A percentile compares a stretch with the other conserved stretches of the same genome.
These are phyloP conservation scores for Paradendryphiella salina DNA, from an alignment of 2,329 filamentous ascomycete species.

Conservation along the genomic window DNA sequence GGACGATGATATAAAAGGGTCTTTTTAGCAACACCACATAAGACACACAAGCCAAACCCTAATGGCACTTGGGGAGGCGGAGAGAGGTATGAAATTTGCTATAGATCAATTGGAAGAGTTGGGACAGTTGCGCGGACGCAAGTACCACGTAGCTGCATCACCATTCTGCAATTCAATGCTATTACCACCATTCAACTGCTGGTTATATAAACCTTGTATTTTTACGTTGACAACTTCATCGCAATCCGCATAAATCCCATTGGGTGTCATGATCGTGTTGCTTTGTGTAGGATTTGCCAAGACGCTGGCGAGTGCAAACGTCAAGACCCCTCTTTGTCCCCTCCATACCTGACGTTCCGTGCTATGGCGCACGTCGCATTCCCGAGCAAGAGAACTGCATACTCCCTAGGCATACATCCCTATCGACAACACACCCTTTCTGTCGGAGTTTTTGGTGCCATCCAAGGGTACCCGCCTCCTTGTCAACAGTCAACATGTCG, in stretches of 20 bases:
- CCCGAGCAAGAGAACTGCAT: no score
- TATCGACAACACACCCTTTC: no score
- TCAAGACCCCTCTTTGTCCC: background rate
- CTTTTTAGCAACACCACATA: constrained; percentile 6
- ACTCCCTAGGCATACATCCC: no score
- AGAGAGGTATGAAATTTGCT: background rate
- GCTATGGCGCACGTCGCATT: no score
- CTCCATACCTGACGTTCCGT: background rate
- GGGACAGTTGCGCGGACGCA: constrained; percentile 14
- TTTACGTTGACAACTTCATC: no score
- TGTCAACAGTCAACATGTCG: background rate
- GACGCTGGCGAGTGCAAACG: background rate
- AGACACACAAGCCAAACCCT: constrained; percentile 6
- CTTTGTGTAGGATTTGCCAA: background rate
- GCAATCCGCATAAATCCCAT: no score
- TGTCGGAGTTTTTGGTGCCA: no score
- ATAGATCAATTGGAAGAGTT: constrained; percentile 10
- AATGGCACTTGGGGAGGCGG: constrained; percentile 11
- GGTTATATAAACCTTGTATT: background rate
- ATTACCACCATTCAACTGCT: background rate
- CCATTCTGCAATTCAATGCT: constrained; percentile 12
- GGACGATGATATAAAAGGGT: constrained; percentile 1
- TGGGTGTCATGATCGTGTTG: background rate
- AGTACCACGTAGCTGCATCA: constrained; percentile 17
- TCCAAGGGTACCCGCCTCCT: background rate